phyloP scores from a whole-genome alignment of 2,329 filamentous ascomycete species.

The Aureobasidium sp. region DNA sequence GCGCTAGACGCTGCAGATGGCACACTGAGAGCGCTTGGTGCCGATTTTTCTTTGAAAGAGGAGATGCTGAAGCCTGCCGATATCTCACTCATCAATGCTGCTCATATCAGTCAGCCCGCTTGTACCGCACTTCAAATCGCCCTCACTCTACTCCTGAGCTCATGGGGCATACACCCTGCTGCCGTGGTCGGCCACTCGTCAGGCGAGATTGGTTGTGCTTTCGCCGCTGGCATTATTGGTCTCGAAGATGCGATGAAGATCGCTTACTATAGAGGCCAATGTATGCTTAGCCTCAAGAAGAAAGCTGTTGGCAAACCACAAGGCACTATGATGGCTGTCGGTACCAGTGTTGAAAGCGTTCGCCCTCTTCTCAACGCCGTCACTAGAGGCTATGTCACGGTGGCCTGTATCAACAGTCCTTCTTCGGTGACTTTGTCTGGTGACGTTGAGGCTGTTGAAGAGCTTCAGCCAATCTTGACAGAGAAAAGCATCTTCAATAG shows the following conservation, averaged over 20 bases:
- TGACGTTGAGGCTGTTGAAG: conserved; percentile 19
- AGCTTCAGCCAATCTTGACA: conserved; percentile 4
- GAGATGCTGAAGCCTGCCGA: not conserved
- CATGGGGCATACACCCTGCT: conserved; percentile 18
- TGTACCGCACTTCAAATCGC: conserved; percentile 48
- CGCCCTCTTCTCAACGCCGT: conserved; percentile 16
- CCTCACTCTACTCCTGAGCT: conserved; percentile 33
- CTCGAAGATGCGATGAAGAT: conserved; percentile 17
- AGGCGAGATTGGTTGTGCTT: conserved; percentile 28
- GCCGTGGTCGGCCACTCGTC: conserved; percentile 24
- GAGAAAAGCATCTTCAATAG: conserved; percentile 10
- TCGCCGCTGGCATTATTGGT: conserved; percentile 18
- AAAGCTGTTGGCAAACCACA: not conserved
- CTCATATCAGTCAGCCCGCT: conserved; percentile 34
- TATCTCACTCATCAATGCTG: not conserved
- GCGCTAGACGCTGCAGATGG: not conserved
- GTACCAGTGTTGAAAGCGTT: conserved; percentile 16
- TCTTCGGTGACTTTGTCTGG: conserved; percentile 39
- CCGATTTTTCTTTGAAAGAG: not conserved
- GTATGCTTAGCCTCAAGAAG: conserved; percentile 5
- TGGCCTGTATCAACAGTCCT: conserved; percentile 32
- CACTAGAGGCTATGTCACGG: conserved; percentile 5
- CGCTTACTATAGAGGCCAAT: conserved; percentile 19
- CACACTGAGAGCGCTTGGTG: not conserved
- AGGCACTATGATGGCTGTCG: conserved; percentile 28